phyloP scores from a whole-genome alignment of 257 asterid species.

The Paraleonurus japonicus region DNA sequence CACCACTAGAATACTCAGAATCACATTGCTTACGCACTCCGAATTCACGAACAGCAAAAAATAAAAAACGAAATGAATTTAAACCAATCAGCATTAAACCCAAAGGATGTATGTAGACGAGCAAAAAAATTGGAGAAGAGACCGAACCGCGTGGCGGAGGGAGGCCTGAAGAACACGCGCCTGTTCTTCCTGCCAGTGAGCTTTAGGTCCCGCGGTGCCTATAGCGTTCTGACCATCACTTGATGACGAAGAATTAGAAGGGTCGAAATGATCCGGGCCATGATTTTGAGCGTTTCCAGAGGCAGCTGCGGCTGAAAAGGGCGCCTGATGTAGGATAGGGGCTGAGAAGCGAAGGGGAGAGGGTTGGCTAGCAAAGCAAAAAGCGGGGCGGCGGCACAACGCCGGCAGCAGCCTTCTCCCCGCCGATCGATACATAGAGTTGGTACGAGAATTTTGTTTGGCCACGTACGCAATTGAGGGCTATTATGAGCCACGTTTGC shows the following conservation, averaged over 20 bases:
- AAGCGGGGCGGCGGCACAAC: slow-evolving; percentile 37
- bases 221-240: slow-evolving; percentile 36
- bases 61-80: neutral
- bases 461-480: slow-evolving; percentile 20
- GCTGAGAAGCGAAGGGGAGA: slow-evolving; percentile 23
- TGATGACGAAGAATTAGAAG: slow-evolving; percentile 29
- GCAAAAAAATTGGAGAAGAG: neutral
- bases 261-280: slow-evolving; percentile 31
- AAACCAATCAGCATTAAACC: neutral
- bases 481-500: neutral
- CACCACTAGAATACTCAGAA: neutral
- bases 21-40: neutral
- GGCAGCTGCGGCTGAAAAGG: slow-evolving; percentile 43
- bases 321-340: slow-evolving; percentile 15
- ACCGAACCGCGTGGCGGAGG: slow-evolving; percentile 69
- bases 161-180: slow-evolving; percentile 85
- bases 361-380: slow-evolving; percentile 7
- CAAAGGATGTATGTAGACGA: neutral
- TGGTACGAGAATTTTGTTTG: neutral
- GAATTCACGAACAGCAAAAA: slow-evolving; percentile 2
- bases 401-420: slow-evolving; percentile 57
- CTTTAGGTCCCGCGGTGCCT: slow-evolving; percentile 36
- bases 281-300: slow-evolving; percentile 36
- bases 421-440: slow-evolving; percentile 59
- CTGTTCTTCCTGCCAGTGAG: slow-evolving; percentile 72